Percentiles rank a stretch among this genome's conserved stretches.
Conservation (phyloP, 179 eudicot genomes). For the Silene coronaria region DNA sequence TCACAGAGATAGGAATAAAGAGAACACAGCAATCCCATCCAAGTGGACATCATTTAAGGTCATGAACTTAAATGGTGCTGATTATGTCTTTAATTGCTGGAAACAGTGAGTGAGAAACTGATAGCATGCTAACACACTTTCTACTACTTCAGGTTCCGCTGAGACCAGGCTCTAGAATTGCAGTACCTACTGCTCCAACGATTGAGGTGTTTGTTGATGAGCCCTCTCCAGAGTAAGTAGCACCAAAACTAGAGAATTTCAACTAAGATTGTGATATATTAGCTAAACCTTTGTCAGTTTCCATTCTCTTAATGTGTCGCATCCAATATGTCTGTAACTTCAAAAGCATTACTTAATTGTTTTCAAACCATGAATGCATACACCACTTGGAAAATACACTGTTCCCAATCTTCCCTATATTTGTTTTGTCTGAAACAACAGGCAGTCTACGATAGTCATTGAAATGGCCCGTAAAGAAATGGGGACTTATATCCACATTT, state of each 20-base stretch:
- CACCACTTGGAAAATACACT: no score
- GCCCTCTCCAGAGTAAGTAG: constrained; percentile 61
- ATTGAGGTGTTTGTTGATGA: constrained; percentile 87
- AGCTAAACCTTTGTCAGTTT: no score
- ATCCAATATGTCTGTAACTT: no score
- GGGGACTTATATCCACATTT: no score
- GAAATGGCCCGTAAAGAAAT: no score
- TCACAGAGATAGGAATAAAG: constrained; percentile 85
- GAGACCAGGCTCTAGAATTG: constrained; percentile 41
- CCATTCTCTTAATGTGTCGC: no score
- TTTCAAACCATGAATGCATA: no score
- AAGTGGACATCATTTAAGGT: constrained; percentile 91
- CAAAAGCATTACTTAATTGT: no score
- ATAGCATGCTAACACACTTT: constrained; percentile 12
- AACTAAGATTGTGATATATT: neutral
- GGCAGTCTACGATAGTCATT: no score
- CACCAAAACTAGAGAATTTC: neutral
- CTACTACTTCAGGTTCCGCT: constrained; percentile 54
- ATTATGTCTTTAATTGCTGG: neutral
- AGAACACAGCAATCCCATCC: constrained; percentile 70
- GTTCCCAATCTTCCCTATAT: no score
- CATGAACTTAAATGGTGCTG: neutral
- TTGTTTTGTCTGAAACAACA: no score
- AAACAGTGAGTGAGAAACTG: neutral
- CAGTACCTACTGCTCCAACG: constrained; percentile 37